Evolutionary conservation across 129 eudicot genomes (phyloP).

Genomic region (Kitagawia praeruptora): DNA sequence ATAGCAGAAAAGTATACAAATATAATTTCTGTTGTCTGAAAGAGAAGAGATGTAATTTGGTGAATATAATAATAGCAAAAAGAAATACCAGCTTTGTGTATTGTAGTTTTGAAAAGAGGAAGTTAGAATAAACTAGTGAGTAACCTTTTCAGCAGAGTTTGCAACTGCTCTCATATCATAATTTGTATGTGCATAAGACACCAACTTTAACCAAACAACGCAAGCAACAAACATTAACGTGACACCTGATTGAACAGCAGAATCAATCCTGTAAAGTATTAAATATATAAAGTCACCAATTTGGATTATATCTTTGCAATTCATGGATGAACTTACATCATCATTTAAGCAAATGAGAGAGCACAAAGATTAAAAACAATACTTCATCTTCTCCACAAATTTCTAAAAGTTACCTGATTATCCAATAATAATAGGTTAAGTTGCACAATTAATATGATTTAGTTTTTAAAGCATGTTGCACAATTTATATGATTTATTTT

Average conservation of each 20-base stretch:
- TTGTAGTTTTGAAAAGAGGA: not conserved
- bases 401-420: not conserved
- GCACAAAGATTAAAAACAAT: not conserved
- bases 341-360: not conserved
- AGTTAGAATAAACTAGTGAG: not conserved
- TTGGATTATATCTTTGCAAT: slow-evolving; percentile 9
- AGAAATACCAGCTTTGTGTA: not conserved
- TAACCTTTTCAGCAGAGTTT: slow-evolving; percentile 55
- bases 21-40: not conserved
- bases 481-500: not conserved
- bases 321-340: not conserved
- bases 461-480: not conserved
- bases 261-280: slow-evolving; percentile 59
- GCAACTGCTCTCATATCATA: slow-evolving; percentile 72
- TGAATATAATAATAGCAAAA: not conserved
- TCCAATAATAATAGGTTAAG: not conserved
- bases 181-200: slow-evolving; percentile 85
- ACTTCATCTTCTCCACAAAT: not conserved
- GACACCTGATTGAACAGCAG: slow-evolving; percentile 88
- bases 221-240: slow-evolving; percentile 66
- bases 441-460: not conserved
- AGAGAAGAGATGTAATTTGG: not conserved
- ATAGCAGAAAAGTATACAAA: not conserved
- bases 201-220: slow-evolving; percentile 84
- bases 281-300: slow-evolving; percentile 14